Evolutionary conservation across 192 early-diverging fungal species (phyloP).

Genomic region (Coemansia sp.): DNA sequence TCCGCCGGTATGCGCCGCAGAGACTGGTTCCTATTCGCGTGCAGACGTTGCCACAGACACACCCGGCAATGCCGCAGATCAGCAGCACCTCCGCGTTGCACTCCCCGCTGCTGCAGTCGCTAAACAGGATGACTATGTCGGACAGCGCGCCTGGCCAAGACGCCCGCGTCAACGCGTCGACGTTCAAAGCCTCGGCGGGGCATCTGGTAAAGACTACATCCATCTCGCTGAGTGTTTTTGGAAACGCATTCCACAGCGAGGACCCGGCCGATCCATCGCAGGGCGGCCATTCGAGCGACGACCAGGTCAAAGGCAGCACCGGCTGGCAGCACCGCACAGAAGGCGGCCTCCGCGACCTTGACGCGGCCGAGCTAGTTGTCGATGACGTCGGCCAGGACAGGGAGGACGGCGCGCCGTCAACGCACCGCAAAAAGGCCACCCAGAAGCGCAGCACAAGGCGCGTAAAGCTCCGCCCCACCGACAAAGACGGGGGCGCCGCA

Average conservation of each 20-base stretch:
- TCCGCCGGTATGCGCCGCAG: conserved; percentile 12
- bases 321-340: not conserved
- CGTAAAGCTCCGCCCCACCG: conserved; percentile 41
- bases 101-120: conserved; percentile 15
- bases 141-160: not conserved
- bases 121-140: conserved; percentile 9
- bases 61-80: not conserved
- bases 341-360: conserved; percentile 5
- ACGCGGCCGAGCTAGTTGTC: conserved; percentile 22
- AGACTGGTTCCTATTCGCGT: not conserved
- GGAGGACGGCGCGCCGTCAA: not conserved
- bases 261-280: conserved; percentile 7
- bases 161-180: conserved; percentile 1
- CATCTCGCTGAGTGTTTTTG: conserved; percentile 35
- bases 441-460: conserved; percentile 51
- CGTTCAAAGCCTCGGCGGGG: conserved; percentile 21
- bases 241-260: conserved; percentile 1
- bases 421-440: conserved; percentile 33
- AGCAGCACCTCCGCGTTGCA: not conserved
- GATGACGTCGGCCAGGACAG: conserved; percentile 14
- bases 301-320: no score
- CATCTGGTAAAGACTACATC: conserved; percentile 39
- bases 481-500: conserved; percentile 10
- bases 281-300: conserved; percentile 5
- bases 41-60: not conserved